phyloP scores from a whole-genome alignment of 106 monocot species.

The Ottelia alismoides region DNA sequence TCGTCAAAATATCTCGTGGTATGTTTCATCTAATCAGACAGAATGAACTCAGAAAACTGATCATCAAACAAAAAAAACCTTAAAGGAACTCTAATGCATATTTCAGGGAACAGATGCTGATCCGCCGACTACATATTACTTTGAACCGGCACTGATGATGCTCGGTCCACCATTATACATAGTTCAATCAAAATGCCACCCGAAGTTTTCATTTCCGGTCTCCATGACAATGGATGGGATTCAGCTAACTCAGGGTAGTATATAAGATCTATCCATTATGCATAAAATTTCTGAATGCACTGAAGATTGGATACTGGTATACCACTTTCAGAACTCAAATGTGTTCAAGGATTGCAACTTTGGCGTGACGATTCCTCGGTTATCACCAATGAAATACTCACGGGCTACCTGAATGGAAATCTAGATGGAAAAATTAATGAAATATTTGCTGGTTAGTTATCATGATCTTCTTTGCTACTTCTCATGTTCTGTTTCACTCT shows the following conservation, averaged over 20 bases:
- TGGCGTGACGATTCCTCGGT: constrained; percentile 2
- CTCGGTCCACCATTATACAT: constrained; percentile 1
- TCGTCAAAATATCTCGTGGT: neutral
- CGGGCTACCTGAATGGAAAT: neutral
- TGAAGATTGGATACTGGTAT: neutral
- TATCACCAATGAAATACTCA: constrained; percentile 1
- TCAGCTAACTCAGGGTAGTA: neutral
- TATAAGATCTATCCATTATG: neutral
- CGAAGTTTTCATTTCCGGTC: neutral
- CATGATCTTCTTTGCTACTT: too few relatives aligned
- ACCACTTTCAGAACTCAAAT: neutral
- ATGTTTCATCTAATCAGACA: neutral
- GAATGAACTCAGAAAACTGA: neutral
- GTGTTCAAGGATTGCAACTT: neutral
- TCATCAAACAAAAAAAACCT: neutral
- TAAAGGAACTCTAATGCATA: neutral
- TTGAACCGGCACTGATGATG: neutral
- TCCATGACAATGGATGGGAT: neutral
- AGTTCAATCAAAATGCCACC: neutral
- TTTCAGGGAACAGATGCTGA: neutral
- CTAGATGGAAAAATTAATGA: neutral
- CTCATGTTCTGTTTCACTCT: too few relatives aligned
- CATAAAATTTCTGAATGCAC: neutral
- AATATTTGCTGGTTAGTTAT: neutral
- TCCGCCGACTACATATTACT: neutral